Evolutionary conservation across 306 rosid species (phyloP).

Genomic region (Cucurbita maxima): DNA sequence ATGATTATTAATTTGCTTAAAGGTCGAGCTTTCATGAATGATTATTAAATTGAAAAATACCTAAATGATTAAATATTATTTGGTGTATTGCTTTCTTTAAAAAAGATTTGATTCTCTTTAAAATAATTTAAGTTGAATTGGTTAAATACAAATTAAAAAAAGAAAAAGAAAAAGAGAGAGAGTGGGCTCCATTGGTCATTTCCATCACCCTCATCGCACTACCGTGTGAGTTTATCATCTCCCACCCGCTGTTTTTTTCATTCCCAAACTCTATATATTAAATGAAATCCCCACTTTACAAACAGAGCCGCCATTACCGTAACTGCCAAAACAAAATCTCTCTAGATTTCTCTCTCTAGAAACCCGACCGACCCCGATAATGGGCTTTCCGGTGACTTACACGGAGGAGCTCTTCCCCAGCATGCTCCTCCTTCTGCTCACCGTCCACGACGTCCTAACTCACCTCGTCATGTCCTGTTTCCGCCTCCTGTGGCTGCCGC

Average conservation of each 20-base stretch:
- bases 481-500: constrained; percentile 49
- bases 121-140: too few species aligned
- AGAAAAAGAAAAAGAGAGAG: too few species aligned
- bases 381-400: constrained; percentile 83
- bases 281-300: not conserved
- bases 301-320: not conserved
- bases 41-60: too few species aligned
- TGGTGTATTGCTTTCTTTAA: too few species aligned
- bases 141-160: too few species aligned
- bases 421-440: constrained; percentile 40
- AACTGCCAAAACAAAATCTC: too few species aligned
- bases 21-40: too few species aligned
- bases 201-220: not conserved
- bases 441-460: constrained; percentile 46
- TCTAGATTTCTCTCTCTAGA: too few species aligned
- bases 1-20: too few species aligned
- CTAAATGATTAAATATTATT: too few species aligned
- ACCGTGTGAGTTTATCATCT: not conserved
- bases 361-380: not conserved
- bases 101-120: too few species aligned
- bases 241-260: not conserved
- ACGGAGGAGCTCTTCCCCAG: constrained; percentile 53
- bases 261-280: not conserved
- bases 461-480: constrained; percentile 39
- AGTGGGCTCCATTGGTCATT: not conserved